Conservation (phyloP, 768 basidiomycete genomes). For the Mrakia gelida region DNA sequence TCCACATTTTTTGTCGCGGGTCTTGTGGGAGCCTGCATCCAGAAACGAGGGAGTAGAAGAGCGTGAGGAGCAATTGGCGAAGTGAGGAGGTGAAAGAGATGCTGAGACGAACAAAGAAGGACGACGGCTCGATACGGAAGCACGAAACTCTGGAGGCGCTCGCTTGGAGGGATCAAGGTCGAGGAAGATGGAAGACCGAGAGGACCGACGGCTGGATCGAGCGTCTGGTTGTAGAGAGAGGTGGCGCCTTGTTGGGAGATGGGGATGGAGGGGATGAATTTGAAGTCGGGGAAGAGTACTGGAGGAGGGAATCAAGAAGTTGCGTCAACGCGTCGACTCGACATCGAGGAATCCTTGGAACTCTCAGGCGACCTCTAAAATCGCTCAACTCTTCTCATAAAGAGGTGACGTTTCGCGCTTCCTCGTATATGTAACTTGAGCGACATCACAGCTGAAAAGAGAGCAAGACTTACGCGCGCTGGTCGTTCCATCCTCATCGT, state of each 20-base stretch:
- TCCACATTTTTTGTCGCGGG: conserved; percentile 82
- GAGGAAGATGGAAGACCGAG: conserved; percentile 26
- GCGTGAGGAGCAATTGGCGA: neutral
- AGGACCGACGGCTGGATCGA: conserved; percentile 52
- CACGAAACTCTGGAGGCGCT: conserved; percentile 63
- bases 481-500: conserved; percentile 62
- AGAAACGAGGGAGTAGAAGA: neutral
- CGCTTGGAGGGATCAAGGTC: conserved; percentile 40
- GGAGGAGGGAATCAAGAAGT: neutral
- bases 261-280: conserved; percentile 67
- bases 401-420: too few relatives aligned
- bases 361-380: too few relatives aligned
- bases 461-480: conserved; percentile 46
- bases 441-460: too few relatives aligned
- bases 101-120: conserved; percentile 65
- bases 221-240: conserved; percentile 60
- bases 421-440: too few relatives aligned
- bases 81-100: neutral
- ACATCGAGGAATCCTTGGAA: too few relatives aligned
- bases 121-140: conserved; percentile 88
- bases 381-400: too few relatives aligned
- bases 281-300: conserved; percentile 88
- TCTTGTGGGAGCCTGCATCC: conserved; percentile 78
- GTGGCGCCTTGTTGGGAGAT: conserved; percentile 62
- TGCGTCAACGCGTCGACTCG: neutral